Evolutionary conservation across 1,284 basidiomycete genomes (phyloP).

Genomic region (Takashimella tepidaria): DNA sequence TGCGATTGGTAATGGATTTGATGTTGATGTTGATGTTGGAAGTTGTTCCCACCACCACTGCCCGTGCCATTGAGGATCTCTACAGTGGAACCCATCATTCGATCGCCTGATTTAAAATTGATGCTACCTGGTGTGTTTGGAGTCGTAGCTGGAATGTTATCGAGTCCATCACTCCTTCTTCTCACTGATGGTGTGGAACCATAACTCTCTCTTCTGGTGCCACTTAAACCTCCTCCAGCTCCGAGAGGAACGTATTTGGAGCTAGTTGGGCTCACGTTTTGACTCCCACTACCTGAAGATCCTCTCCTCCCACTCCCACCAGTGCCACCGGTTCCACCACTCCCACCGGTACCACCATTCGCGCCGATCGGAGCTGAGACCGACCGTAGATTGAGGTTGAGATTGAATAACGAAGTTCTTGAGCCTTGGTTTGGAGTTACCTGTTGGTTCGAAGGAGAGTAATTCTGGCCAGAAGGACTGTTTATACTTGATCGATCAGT

Average conservation of each 20-base stretch:
- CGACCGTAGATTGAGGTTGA: slow-evolving; percentile 18
- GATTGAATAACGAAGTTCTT: background rate
- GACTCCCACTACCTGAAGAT: slow-evolving; percentile 30
- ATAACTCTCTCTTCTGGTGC: slow-evolving; percentile 19
- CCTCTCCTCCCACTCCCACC: background rate
- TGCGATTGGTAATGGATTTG: too few relatives aligned
- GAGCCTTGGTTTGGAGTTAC: background rate
- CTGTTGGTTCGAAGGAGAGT: too few relatives aligned
- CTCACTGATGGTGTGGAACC: slow-evolving; percentile 8
- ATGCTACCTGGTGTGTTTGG: background rate
- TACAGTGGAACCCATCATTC: background rate
- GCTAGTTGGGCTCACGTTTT: slow-evolving; percentile 36
- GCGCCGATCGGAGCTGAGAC: slow-evolving; percentile 38
- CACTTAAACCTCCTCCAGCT: slow-evolving; percentile 1
- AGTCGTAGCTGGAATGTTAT: background rate
- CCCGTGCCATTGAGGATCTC: background rate
- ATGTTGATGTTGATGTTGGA: slow-evolving; percentile 4
- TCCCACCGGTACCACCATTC: slow-evolving; percentile 3
- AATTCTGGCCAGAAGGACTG: background rate
- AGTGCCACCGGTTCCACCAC: slow-evolving; percentile 1
- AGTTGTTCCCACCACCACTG: background rate
- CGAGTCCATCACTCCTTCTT: background rate
- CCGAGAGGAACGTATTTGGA: slow-evolving; percentile 10
- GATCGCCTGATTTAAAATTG: background rate
- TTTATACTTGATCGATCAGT: slow-evolving; percentile 13